Evolutionary conservation across 2,329 filamentous ascomycete genomes (phyloP), one percentile per base, ranked within the genome.

Genomic region (Aspergillus spinulosporus): DNA sequence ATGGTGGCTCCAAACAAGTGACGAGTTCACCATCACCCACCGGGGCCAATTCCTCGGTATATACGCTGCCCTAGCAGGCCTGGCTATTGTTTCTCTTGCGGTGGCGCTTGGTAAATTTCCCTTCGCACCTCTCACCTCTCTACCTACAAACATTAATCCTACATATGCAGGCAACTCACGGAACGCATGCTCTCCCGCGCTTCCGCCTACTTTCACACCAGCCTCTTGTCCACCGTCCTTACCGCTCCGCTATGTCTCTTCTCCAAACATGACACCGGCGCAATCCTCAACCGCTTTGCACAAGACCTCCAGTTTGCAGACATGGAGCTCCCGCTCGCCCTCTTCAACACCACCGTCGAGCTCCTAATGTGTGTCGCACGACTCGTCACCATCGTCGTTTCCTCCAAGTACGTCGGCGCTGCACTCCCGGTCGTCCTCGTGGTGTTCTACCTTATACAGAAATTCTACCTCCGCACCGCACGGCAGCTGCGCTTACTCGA

Each of bases 271-370:
- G 76, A 80, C 59, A 74, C 72, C 9, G 78, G 77, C n/a, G 68
- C 75, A 11, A 76, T 72, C 2, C 66, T 75, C n/a, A 80, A 80
- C 57, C 66, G 75, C 21, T 80, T 81, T 62, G n/a, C 31, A 4
- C 77, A 80, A 58, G 78, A 81, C 64, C 66, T 80, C 3, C 67
- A 73, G 51, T 64, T 80, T n/a, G 75, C 80, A 11, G 78, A 80
- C 49, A 73, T 68, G 57, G 72, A 76, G 45, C 63, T 80, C 8
- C 58, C 60, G 1, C 50, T 51, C 14, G 43, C 51, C 6, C 32
- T 40, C 2, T 36, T 57, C 15, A 54, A 60, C n/a, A 36, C 32
- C 2, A 3, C 31, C 6, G 21, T 31, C n/a, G 39, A 21, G 5
- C n/a, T 15, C 4, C 39, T 42, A n/a, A 15, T 21, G 4, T 42